Evolutionary conservation across 192 early-diverging fungal species (phyloP).

Genomic region (Mortierella antarctica): DNA sequence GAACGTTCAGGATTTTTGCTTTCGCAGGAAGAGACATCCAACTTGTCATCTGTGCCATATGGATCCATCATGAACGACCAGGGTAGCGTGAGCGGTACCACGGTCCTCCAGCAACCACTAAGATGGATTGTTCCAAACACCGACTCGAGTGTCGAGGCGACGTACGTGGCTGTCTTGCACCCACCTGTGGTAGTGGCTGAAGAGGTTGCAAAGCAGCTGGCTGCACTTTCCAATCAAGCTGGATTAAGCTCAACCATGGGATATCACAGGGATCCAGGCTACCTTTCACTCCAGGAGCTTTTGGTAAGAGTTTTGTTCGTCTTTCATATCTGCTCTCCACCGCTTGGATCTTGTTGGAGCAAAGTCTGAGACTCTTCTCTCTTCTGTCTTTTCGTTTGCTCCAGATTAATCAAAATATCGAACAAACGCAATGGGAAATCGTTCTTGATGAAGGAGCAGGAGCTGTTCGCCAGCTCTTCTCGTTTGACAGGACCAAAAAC

Average conservation of each 20-base stretch:
- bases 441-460: slow-evolving; percentile 31
- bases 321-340: neutral
- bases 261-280: slow-evolving; percentile 29
- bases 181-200: slow-evolving; percentile 52
- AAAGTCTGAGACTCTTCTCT: neutral
- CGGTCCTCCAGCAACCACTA: slow-evolving; percentile 34
- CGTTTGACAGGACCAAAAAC: slow-evolving; percentile 47
- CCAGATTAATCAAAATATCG: slow-evolving; percentile 24
- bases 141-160: slow-evolving; percentile 27
- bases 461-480: slow-evolving; percentile 33
- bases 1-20: slow-evolving; percentile 30
- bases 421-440: slow-evolving; percentile 44
- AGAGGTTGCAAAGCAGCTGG: slow-evolving; percentile 44
- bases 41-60: slow-evolving; percentile 25
- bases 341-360: neutral
- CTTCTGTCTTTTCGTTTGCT: neutral
- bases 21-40: slow-evolving; percentile 24
- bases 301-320: slow-evolving; percentile 11
- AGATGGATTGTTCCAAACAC: slow-evolving; percentile 32
- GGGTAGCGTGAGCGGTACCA: slow-evolving; percentile 31
- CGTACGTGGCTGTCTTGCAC: slow-evolving; percentile 43
- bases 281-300: slow-evolving; percentile 43
- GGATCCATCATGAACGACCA: slow-evolving; percentile 51
- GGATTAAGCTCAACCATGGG: slow-evolving; percentile 49
- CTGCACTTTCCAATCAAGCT: slow-evolving; percentile 42